Conservation (phyloP, 2,329 filamentous ascomycete species). For the Beauveria australis region DNA sequence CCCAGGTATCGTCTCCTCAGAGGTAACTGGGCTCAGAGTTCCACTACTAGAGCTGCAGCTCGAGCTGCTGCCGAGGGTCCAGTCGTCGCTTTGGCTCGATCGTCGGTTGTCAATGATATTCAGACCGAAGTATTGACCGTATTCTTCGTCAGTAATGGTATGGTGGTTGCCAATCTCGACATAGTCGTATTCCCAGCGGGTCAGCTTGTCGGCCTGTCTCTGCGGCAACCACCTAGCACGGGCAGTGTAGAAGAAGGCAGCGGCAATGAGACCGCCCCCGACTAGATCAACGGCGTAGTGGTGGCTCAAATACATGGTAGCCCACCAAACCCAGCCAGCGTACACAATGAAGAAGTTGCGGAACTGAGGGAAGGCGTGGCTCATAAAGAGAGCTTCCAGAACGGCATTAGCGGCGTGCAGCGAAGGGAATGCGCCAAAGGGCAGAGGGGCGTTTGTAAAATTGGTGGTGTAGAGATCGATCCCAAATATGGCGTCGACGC, state of each 20-base stretch:
- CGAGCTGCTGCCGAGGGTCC: slow-evolving; percentile 81
- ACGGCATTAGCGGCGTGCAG: slow-evolving; percentile 86
- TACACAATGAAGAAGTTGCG: slow-evolving; percentile 75
- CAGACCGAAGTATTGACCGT: slow-evolving; percentile 38
- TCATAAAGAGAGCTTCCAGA: slow-evolving; percentile 86
- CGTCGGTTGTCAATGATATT: slow-evolving; percentile 36
- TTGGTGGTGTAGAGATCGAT: slow-evolving; percentile 88
- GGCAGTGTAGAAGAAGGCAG: slow-evolving; percentile 72
- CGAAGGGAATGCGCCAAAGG: slow-evolving; percentile 92
- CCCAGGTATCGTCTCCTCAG: slow-evolving; percentile 33
- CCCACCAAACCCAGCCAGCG: slow-evolving; percentile 93
- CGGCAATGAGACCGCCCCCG: slow-evolving; percentile 71
- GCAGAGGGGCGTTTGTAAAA: slow-evolving; percentile 82
- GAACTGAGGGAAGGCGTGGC: slow-evolving; percentile 79
- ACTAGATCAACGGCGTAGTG: slow-evolving; percentile 95
- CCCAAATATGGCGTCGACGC: slow-evolving; percentile 83
- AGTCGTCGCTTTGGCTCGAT: slow-evolving; percentile 66
- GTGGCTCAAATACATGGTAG: slow-evolving; percentile 95
- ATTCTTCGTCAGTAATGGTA: slow-evolving; percentile 36
- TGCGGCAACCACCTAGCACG: slow-evolving; percentile 75
- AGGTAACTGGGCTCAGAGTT: slow-evolving; percentile 41
- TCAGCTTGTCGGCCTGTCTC: slow-evolving; percentile 74
- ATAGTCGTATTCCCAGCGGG: slow-evolving; percentile 93
- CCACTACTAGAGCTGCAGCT: slow-evolving; percentile 45
- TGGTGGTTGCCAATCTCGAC: slow-evolving; percentile 68